Evolutionary conservation across 164 flowering plant genomes (phyloP).

Genomic region (Saururus chinensis): DNA sequence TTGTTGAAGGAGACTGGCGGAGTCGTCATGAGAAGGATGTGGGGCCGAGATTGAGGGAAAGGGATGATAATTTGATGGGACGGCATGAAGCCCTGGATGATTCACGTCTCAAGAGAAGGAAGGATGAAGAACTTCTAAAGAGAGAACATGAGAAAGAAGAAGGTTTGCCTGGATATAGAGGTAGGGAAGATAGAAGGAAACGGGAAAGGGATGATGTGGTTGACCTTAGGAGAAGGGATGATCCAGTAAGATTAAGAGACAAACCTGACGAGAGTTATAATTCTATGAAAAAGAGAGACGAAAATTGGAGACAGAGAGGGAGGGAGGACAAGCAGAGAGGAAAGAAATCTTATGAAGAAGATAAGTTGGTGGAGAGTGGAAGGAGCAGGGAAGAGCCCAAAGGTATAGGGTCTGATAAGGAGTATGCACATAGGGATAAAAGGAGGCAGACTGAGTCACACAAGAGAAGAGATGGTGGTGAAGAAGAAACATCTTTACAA

Average conservation of each 20-base stretch:
- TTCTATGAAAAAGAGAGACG: constrained; percentile 59
- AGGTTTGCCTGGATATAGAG: constrained; percentile 32
- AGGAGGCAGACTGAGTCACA: constrained; percentile 42
- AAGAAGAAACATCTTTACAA: constrained; percentile 39
- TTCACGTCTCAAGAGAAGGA: constrained; percentile 54
- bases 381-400: constrained; percentile 57
- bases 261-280: constrained; percentile 51
- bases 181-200: constrained; percentile 47
- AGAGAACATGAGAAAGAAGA: constrained; percentile 70
- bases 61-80: constrained; percentile 42
- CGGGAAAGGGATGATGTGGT: constrained; percentile 68
- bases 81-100: constrained; percentile 54
- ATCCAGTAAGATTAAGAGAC: constrained; percentile 46
- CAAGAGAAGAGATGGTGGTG: constrained; percentile 53
- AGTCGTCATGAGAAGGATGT: constrained; percentile 49
- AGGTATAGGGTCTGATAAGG: constrained; percentile 41
- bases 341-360: constrained; percentile 63
- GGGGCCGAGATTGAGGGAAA: constrained; percentile 51
- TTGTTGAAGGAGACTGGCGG: constrained; percentile 67
- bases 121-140: constrained; percentile 51
- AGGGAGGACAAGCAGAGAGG: constrained; percentile 47
- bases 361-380: constrained; percentile 35
- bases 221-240: constrained; percentile 59
- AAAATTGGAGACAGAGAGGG: constrained; percentile 49
- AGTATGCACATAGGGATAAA: constrained; percentile 42